Base-by-base conservation (phyloP, 495 filamentous ascomycete species). In the Pseudomonodictys pantanalensis region DNA sequence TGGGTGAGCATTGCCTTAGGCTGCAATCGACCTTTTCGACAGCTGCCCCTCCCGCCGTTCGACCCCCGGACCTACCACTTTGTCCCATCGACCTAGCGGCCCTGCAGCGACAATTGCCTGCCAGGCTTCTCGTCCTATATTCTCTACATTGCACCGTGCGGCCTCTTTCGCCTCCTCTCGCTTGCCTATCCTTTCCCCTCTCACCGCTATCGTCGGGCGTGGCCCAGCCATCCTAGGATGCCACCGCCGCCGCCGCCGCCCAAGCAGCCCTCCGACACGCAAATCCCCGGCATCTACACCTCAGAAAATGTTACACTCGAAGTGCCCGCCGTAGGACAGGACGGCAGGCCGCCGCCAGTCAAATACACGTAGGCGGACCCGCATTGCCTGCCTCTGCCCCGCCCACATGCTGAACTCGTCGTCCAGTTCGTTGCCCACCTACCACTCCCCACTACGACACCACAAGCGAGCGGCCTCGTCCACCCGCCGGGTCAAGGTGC, bases 371-470 rank as follows among this genome's bases (percentile, higher is more conserved):
- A 49, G 59, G 62, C 46, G 26, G 15, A 17, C 32, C 50, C 18
- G 7, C 32, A 17, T 5, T 29, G 30, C 29, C 23, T 10, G 29
- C 30, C 17, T 29, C 23, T 41, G 11, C 49, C 15, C 47, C n/a
- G 28, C 20, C 29, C 30, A 12, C 33, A 29, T 51, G 45, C 52
- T 62, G 23, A 61, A 32, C 11, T 15, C 1, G 32, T 12, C 20
- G 18, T 25, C 33, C 41, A 74, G 70, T 61, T 73, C 72, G 22
- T 56, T 61, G n/a, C 71, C 71, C 22, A 62, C 71, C 20, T 75
- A 71, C 52, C 69, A 69, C n/a, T 71, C 67, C 41, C 73, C 73
- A 2, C 65, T 74, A 12, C 64, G 73, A 65, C 73, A 76, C 51
- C 73, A 74, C 60, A 66, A 65, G 30, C 52, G 73, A 51, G 62